Evolutionary conservation across 768 basidiomycete species (phyloP).

Genomic region (Phlebiopsis flavidoalba): DNA sequence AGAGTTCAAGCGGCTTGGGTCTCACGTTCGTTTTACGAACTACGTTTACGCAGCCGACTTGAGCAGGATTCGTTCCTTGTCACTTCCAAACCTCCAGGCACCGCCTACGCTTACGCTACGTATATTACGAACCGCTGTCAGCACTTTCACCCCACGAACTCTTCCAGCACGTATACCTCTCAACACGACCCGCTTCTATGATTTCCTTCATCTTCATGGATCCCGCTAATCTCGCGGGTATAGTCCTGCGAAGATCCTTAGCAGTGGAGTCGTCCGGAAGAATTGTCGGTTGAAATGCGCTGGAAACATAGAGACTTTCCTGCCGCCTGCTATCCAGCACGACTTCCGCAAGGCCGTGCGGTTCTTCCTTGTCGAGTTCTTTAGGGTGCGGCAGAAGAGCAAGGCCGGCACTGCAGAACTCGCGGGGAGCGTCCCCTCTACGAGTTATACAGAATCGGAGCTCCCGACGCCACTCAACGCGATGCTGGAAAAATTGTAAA

Average conservation of each 20-base stretch:
- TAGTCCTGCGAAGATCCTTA: conserved; percentile 81
- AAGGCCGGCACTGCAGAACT: conserved; percentile 47
- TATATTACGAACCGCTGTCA: conserved; percentile 93
- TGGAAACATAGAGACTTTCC: conserved; percentile 93
- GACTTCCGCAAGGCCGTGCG: conserved; percentile 73
- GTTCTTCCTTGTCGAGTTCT: conserved; percentile 82
- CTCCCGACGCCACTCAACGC: conserved; percentile 57
- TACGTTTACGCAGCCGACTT: conserved; percentile 89
- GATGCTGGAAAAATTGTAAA: conserved; percentile 62
- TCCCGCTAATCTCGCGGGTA: conserved; percentile 83
- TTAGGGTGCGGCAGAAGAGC: conserved; percentile 61
- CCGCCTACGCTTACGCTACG: conserved; percentile 91
- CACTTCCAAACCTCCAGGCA: conserved; percentile 93
- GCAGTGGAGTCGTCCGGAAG: conserved; percentile 63
- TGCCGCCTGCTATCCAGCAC: conserved; percentile 75
- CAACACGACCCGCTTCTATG: conserved; percentile 84
- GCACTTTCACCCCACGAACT: conserved; percentile 91
- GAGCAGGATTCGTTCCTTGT: conserved; percentile 82
- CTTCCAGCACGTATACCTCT: conserved; percentile 91
- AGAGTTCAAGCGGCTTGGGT: conserved; percentile 93
- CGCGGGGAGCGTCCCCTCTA: conserved; percentile 74
- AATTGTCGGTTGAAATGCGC: conserved; percentile 71
- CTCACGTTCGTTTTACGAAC: too few relatives aligned
- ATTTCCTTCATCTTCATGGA: conserved; percentile 97
- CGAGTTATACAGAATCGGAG: conserved; percentile 62